Evolutionary conservation across 495 filamentous ascomycete species (phyloP).

Genomic region (Chaetomium tenue): DNA sequence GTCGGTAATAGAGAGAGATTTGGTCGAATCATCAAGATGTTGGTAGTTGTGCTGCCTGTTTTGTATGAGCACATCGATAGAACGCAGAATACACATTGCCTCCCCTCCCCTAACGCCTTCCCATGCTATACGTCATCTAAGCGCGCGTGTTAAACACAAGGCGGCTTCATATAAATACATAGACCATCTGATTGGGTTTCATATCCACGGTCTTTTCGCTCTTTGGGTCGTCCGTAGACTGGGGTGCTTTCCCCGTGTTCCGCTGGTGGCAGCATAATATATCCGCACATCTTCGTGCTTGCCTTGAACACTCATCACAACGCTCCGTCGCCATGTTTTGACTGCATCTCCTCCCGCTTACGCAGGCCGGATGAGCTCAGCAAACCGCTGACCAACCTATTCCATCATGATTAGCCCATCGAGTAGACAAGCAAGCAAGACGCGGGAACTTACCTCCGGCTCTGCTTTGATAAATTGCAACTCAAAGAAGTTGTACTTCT

Average conservation of each 20-base stretch:
- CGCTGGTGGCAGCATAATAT: too few relatives aligned
- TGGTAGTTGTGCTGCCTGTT: too few relatives aligned
- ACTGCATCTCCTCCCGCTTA: neutral
- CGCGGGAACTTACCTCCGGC: conserved; percentile 63
- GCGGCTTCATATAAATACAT: conserved; percentile 11
- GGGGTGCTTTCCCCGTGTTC: neutral
- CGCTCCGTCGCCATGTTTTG: neutral
- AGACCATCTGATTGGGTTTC: neutral
- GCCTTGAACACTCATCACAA: neutral
- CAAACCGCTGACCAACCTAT: conserved; percentile 45
- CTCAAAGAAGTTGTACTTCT: conserved; percentile 84
- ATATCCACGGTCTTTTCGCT: neutral
- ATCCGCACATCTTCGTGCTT: neutral
- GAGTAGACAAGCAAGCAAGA: conserved; percentile 10
- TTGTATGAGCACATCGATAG: neutral
- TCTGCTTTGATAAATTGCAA: conserved; percentile 86
- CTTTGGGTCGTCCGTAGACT: neutral
- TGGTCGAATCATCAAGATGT: too few relatives aligned
- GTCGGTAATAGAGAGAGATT: too few relatives aligned
- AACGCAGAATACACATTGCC: neutral
- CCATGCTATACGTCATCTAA: conserved; percentile 16
- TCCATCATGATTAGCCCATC: conserved; percentile 22
- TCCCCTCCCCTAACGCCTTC: neutral
- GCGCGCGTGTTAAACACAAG: neutral
- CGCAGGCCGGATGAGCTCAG: conserved; percentile 13